A percentile compares a stretch with the other conserved stretches of the same genome.
Conservation (phyloP, 768 basidiomycete genomes). For the Psilocybe sp. region DNA sequence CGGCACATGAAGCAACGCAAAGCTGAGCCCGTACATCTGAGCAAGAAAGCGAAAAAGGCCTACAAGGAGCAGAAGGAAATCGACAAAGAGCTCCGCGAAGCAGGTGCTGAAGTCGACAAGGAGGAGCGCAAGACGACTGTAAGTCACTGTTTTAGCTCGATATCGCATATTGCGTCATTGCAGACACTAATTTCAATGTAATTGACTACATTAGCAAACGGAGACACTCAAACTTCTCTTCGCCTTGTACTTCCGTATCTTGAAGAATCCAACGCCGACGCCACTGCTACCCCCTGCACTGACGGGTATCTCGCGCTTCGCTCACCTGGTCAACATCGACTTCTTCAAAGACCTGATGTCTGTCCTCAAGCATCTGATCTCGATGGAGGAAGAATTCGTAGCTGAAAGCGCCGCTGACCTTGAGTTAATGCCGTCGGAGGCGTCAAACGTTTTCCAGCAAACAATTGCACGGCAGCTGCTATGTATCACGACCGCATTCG, state of each 20-base stretch:
- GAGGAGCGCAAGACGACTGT: constrained; percentile 85
- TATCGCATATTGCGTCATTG: constrained; percentile 8
- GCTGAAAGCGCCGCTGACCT: constrained; percentile 12
- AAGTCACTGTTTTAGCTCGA: constrained; percentile 28
- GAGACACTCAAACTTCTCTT: constrained; percentile 98
- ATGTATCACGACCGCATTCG: constrained; percentile 96
- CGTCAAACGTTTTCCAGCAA: constrained; percentile 21
- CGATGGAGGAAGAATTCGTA: constrained; percentile 42
- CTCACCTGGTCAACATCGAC: constrained; percentile 96
- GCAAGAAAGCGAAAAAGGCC: constrained; percentile 87
- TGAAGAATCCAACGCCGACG: constrained; percentile 81
- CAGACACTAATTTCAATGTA: constrained; percentile 1
- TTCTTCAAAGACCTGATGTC: constrained; percentile 95
- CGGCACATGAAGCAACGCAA: constrained; percentile 57
- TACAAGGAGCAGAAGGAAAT: constrained; percentile 89
- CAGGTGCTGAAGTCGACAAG: constrained; percentile 89
- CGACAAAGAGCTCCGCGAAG: constrained; percentile 88
- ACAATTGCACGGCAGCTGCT: constrained; percentile 61
- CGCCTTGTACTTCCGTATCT: constrained; percentile 92
- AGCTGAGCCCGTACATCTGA: constrained; percentile 69
- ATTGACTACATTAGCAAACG: constrained; percentile 66
- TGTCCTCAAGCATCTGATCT: constrained; percentile 77
- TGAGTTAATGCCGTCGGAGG: constrained; percentile 11
- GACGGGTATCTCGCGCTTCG: constrained; percentile 88
- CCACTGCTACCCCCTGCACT: constrained; percentile 83